Percentiles rank a stretch among this genome's conserved stretches.
phyloP scores from a whole-genome alignment of 371 early-diverging fungal genomes.

The Apophysomyces trapeziformis region DNA sequence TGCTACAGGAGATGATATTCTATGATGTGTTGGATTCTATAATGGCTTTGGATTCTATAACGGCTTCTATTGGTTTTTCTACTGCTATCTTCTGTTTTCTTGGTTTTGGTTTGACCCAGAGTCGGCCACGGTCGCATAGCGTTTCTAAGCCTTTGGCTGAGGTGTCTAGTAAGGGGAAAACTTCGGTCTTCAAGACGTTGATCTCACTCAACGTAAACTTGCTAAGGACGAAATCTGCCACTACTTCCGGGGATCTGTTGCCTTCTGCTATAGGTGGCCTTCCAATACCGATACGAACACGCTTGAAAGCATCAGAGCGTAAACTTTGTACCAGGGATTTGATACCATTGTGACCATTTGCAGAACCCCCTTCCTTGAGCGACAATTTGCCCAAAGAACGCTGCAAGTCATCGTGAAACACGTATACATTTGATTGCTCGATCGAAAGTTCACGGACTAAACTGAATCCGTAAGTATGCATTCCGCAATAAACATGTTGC shows the following conservation, averaged over 20 bases:
- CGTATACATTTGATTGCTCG: conserved; percentile 46
- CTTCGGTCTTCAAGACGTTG: conserved; percentile 36
- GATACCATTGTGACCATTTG: conserved; percentile 80
- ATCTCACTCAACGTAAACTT: conserved; percentile 55
- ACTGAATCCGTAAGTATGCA: neutral
- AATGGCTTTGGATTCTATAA: neutral
- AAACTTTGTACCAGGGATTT: conserved; percentile 66
- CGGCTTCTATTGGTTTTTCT: neutral
- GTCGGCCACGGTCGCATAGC: conserved; percentile 19
- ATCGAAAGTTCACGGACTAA: conserved; percentile 48
- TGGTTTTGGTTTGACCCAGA: conserved; percentile 23
- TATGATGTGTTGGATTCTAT: neutral
- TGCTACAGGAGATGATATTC: neutral
- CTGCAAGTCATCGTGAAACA: conserved; percentile 84
- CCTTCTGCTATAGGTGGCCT: conserved; percentile 52
- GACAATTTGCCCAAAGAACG: conserved; percentile 68
- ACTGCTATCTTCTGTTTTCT: conserved; percentile 16
- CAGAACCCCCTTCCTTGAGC: conserved; percentile 62
- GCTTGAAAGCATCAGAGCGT: conserved; percentile 55
- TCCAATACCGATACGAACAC: conserved; percentile 72
- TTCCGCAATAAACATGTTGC: neutral
- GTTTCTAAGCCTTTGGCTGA: conserved; percentile 26
- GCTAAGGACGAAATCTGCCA: conserved; percentile 64
- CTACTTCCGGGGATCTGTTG: conserved; percentile 45
- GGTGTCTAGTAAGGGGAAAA: conserved; percentile 35